Base-by-base conservation (phyloP, 2,329 filamentous ascomycete species). In the Fusarium cyanostomum region DNA sequence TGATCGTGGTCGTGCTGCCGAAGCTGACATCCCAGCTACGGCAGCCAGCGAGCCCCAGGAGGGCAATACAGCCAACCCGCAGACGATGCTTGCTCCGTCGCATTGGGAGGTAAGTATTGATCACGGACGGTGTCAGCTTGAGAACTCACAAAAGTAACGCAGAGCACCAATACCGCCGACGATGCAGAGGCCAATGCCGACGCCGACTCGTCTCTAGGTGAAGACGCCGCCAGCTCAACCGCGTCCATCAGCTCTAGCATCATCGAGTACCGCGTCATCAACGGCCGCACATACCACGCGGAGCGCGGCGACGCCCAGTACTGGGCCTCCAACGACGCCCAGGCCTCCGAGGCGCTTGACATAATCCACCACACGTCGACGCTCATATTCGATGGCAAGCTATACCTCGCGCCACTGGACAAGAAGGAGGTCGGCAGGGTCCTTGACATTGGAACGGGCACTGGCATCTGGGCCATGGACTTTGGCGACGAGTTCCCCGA, bases 401-500 rank as follows among this genome's bases (percentile, higher is more conserved):
- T 67, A 2, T 52, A 52, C 46, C 46, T 62, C 9, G 60, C 64
- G 0, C 64, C 64, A 2, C 21, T 67, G 2, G 18, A 59, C 13
- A 56, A 56, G 38, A 34, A 35, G 2, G 7, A 18, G 1, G 15
- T 54, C 1, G 27, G 34, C 7, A 66, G 64, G 7, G 59, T 62
- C 2, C 63, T 66, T 0, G 63, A 67, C 6, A 46, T 66, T 8
- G 63, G 63, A 5, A 66, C 63, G 1, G 63, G 63, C 4, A 67
- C 63, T 1, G 63, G 63, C 0, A 66, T 84, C 39, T 86, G 83
- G 84, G 80, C 84, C 10, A 72, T 64, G 66, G 85, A 86, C 58
- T 72, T 77, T 48, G 72, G 77, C 62, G 71, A 83, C 49, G 64
- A 78, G n/a, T 80, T 80, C 31, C 82, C 82, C 4, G 69, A 77